These are phyloP conservation scores for Fallopia convolvulus DNA, from an alignment of 148 eudicot species.

Conservation along the genomic window DNA sequence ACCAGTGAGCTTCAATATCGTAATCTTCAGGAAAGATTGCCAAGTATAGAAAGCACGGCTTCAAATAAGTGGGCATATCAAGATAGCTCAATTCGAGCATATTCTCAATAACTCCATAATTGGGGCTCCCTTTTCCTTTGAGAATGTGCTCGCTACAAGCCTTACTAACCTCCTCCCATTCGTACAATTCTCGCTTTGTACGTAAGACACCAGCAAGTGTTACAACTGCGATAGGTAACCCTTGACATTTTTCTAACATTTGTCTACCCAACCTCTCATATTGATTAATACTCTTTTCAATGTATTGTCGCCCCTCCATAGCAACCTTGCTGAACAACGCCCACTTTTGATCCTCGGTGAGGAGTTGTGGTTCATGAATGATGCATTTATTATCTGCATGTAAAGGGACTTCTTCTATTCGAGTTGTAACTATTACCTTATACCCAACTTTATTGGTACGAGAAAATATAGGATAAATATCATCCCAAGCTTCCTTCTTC, in stretches of 20 bases:
- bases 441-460: neutral
- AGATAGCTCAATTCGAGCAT: conserved; percentile 7
- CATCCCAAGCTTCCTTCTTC: conserved; percentile 4
- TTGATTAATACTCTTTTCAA: neutral
- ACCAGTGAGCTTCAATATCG: neutral
- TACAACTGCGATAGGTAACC: neutral
- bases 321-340: conserved; percentile 13
- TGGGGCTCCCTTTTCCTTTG: neutral
- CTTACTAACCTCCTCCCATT: neutral
- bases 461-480: neutral
- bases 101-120: neutral
- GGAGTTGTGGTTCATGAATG: conserved; percentile 10
- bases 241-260: neutral
- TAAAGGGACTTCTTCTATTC: conserved; percentile 3
- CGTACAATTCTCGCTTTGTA: neutral
- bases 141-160: neutral
- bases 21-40: neutral
- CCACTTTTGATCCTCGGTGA: conserved; percentile 19
- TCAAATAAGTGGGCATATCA: neutral
- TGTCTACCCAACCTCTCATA: conserved; percentile 1
- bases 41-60: neutral
- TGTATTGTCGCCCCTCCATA: neutral
- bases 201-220: neutral
- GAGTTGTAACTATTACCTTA: conserved; percentile 24
- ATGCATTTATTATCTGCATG: neutral